A percentile compares a stretch with the other conserved stretches of the same genome.
Conservation (phyloP, 352 stramenopile species). For the Globisporangium camurandrum region DNA sequence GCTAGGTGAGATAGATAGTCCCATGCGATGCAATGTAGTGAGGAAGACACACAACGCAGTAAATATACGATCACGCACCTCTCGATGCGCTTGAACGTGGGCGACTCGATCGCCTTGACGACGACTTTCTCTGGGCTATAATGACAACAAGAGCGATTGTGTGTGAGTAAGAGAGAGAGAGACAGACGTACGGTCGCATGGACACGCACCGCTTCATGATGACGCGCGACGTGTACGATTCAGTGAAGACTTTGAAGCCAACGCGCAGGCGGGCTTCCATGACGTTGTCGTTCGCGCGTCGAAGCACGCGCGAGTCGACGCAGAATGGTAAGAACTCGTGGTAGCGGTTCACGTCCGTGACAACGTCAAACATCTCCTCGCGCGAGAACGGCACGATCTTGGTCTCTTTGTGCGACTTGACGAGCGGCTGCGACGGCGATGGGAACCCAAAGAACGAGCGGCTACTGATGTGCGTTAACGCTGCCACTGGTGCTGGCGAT, state of each 20-base stretch:
- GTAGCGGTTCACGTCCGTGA: slow-evolving; percentile 67
- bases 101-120: slow-evolving; percentile 72
- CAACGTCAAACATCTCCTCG: slow-evolving; percentile 76
- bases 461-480: background rate
- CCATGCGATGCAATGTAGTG: background rate
- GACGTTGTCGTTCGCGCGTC: slow-evolving; percentile 61
- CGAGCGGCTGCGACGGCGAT: slow-evolving; percentile 36
- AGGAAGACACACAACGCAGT: slow-evolving; percentile 3
- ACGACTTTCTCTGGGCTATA: slow-evolving; percentile 59
- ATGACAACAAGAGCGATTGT: background rate
- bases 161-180: background rate
- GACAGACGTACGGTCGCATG: background rate
- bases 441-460: slow-evolving; percentile 54
- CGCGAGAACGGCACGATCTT: slow-evolving; percentile 70
- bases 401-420: slow-evolving; percentile 67
- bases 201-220: slow-evolving; percentile 55
- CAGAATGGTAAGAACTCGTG: slow-evolving; percentile 77
- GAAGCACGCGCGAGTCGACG: slow-evolving; percentile 66
- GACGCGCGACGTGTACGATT: slow-evolving; percentile 76
- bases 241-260: slow-evolving; percentile 79
- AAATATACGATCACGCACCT: slow-evolving; percentile 29
- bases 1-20: too few relatives aligned
- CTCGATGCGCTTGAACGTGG: slow-evolving; percentile 83
- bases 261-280: slow-evolving; percentile 70
- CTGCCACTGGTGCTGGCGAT: background rate